Evolutionary conservation across 2,329 filamentous ascomycete genomes (phyloP), one percentile per base, ranked within the genome.

Genomic region (Neonectria magnoliae): DNA sequence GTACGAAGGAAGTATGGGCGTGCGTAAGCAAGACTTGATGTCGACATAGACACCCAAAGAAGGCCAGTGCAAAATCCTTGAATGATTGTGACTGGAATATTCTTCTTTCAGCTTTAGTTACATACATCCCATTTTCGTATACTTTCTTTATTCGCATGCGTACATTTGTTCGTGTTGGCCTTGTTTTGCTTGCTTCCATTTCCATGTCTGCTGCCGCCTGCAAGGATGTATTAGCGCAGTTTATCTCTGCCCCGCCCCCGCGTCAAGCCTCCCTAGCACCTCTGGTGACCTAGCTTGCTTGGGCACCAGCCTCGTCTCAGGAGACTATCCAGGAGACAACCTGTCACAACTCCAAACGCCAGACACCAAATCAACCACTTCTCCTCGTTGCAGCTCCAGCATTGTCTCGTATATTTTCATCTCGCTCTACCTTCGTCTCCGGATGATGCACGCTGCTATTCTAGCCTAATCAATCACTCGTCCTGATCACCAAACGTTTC

Each of bases 161-260:
- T 25, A 25, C 25, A n/a, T 38, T 38, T 38, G 36, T 14, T 38
- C 16, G 14, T n/a, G 4, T 14, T 16, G 2, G 5, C 6, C 14
- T 5, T 11, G 14, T 13, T 1, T 5, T 16, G 13, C 11, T 36
- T 29, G 6, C 16, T 29, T 29, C 45, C 8, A n/a, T 25, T 7
- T 18, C 41, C 9, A 13, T 25, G 36, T 38, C 36, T 38, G 36
- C 36, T 38, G 16, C 36, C 36, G 27, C 25, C 16, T 33, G 47
- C 29, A 10, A 50, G n/a, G n/a, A 31, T 22, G 18, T 18, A 38
- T 25, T 33, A 47, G 47, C 33, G 33, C 47, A 56, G 57, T 44
- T 36, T 41, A 20, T 22, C 50, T 45, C 44, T 71, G 71, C 71
- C 71, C 71, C 71, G 60, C 71, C 71, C 71, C 71, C 71, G 71